Base-by-base conservation (phyloP, 2,329 filamentous ascomycete species). In the Pseudocercospora crystallina region DNA sequence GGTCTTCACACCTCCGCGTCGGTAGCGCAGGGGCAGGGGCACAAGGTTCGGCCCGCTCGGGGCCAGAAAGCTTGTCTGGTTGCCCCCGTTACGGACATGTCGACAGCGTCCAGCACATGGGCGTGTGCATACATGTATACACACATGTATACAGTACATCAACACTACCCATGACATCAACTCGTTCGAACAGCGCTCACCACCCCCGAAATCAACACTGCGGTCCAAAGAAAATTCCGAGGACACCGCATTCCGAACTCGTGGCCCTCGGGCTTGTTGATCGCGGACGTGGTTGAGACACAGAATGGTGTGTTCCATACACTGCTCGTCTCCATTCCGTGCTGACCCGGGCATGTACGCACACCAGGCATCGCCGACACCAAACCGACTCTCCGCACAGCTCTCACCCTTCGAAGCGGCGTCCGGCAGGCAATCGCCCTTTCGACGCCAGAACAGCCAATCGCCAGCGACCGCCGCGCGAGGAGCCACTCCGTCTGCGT, bases 401-500 rank as follows among this genome's bases (percentile, higher is more conserved):
- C 46, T 49, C 40, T 56, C 56, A 34, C 45, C 60, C n/a, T 54
- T 58, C 49, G 56, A 61, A 26, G 29, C 51, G 12, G 31, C 49
- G 11, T 41, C 37, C n/a, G 60, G 51, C 43, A 59, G 66, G 42
- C 62, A 69, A 56, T 68, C 66, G 31, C 66, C 68, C 1, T 71
- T 68, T 50, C 57, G 57, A 15, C 60, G 65, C n/a, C 64, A 66
- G 47, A 63, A 65, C 59, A 66, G 56, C 39, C 57, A 51, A n/a
- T 66, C 57, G 34, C 63, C 61, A 51, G 60, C 61, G 40, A 62
- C 58, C 7, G 37, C 41, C 30, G 47, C 54, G 17, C 56, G 59
- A 12, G 68, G 66, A 26, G 63, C 64, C n/a, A 73, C 72, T 10
- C 70, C 72, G 5, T 69, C 61, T 41, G 65, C 61, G 41, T 75